These are phyloP conservation scores for Aspergillaceae sp. DNA, from an alignment of 2,329 filamentous ascomycete species.

Conservation along the genomic window DNA sequence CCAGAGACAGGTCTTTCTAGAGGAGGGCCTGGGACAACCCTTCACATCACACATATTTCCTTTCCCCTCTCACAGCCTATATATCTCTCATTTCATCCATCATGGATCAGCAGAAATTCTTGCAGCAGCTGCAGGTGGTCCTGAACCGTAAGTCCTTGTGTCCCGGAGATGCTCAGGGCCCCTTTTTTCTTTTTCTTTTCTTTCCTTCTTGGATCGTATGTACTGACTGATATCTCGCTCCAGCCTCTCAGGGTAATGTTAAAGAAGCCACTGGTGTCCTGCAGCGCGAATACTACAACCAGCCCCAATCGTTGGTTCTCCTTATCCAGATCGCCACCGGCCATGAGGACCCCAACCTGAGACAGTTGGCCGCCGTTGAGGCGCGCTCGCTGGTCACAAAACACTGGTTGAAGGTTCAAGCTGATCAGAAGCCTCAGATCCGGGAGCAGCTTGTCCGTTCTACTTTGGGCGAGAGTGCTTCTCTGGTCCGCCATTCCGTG, in stretches of 20 bases:
- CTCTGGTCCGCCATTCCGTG: conserved; percentile 73
- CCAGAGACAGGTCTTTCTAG: conserved; percentile 10
- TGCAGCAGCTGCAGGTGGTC: conserved; percentile 77
- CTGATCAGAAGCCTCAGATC: conserved; percentile 64
- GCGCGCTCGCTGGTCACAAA: conserved; percentile 71
- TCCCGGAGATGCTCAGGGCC: neutral
- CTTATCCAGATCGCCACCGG: conserved; percentile 83
- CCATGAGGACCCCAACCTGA: conserved; percentile 61
- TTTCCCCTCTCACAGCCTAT: conserved; percentile 4
- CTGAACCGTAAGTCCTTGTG: conserved; percentile 62
- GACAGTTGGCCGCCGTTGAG: conserved; percentile 88
- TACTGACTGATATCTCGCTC: conserved; percentile 12
- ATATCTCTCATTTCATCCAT: conserved; percentile 12
- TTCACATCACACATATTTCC: neutral
- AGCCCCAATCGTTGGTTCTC: conserved; percentile 72
- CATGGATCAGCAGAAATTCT: conserved; percentile 78
- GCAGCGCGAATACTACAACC: conserved; percentile 86
- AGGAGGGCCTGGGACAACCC: conserved; percentile 10
- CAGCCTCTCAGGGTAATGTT: conserved; percentile 80
- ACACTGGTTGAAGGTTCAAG: conserved; percentile 71
- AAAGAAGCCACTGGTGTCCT: conserved; percentile 84
- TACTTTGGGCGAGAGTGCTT: conserved; percentile 68
- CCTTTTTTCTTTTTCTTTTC: too few relatives aligned
- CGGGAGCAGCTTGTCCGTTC: conserved; percentile 76
- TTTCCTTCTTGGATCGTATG: neutral